phyloP scores from a whole-genome alignment of 2,329 filamentous ascomycete species.

The Penicillium fuscoglaucum region DNA sequence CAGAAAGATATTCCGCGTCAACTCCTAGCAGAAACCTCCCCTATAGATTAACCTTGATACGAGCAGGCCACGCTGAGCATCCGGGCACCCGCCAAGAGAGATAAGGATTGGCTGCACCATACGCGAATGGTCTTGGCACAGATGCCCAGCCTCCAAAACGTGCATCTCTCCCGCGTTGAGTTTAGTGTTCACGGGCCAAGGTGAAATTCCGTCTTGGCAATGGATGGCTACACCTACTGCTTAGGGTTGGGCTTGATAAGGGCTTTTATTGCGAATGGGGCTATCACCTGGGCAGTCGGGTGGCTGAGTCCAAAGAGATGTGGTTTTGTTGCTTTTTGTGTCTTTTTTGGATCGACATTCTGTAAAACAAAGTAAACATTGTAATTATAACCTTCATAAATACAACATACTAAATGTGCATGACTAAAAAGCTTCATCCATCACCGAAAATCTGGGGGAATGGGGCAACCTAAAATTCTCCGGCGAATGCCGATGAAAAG shows the following conservation, averaged over 20 bases:
- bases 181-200: background rate
- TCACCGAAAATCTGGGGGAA: background rate
- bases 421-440: background rate
- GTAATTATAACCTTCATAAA: too few species aligned
- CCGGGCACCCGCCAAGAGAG: background rate
- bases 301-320: background rate
- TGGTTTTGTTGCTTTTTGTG: background rate
- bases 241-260: background rate
- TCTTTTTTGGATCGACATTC: background rate
- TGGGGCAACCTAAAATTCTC: background rate
- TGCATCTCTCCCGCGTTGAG: background rate
- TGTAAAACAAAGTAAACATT: background rate
- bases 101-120: slow-evolving; percentile 6
- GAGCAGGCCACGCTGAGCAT: background rate
- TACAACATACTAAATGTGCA: background rate
- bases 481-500: background rate
- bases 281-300: background rate
- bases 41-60: background rate
- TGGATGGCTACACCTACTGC: background rate
- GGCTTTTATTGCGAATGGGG: background rate
- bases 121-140: background rate
- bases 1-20: background rate
- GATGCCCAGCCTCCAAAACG: background rate
- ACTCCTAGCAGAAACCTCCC: background rate
- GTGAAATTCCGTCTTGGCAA: background rate